Evolutionary conservation across 2,329 filamentous ascomycete genomes (phyloP).

Genomic region (Penicillium sp.): DNA sequence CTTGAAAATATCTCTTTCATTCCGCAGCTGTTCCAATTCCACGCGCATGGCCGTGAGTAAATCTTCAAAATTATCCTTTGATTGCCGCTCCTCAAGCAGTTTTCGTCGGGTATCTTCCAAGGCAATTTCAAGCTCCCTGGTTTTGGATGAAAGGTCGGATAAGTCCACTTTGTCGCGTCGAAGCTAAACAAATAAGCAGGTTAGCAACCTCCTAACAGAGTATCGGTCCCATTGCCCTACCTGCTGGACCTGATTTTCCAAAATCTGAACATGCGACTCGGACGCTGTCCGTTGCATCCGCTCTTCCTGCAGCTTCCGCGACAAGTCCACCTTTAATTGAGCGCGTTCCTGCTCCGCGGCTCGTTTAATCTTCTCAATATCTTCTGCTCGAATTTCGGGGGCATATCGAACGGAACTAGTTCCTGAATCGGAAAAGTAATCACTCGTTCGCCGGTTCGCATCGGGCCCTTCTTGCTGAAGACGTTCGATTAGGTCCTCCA

Average conservation of each 20-base stretch:
- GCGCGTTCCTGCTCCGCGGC: constrained; percentile 88
- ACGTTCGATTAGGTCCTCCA: constrained; percentile 88
- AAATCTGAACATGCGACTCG: constrained; percentile 75
- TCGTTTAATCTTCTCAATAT: constrained; percentile 77
- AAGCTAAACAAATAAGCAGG: constrained; percentile 25
- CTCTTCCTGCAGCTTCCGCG: constrained; percentile 82
- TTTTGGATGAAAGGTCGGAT: constrained; percentile 49
- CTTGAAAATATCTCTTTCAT: constrained; percentile 77
- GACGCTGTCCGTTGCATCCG: constrained; percentile 67
- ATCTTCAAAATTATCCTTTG: constrained; percentile 92
- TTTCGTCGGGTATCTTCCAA: constrained; percentile 80
- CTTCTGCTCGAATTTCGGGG: constrained; percentile 56
- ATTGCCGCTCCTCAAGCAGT: constrained; percentile 75
- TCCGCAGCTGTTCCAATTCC: constrained; percentile 75
- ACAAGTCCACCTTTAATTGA: constrained; percentile 76
- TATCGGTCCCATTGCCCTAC: constrained; percentile 32
- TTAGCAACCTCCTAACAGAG: background rate
- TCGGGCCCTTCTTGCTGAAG: constrained; percentile 67
- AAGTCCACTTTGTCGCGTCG: constrained; percentile 52
- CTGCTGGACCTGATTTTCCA: constrained; percentile 73
- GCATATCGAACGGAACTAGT: constrained; percentile 77
- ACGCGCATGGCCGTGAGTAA: constrained; percentile 75
- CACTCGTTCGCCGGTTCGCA: constrained; percentile 75
- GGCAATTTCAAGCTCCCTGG: constrained; percentile 72
- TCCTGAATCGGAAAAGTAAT: constrained; percentile 97